Evolutionary conservation across 2,329 filamentous ascomycete species (phyloP).

Genomic region (Xylariaceae sp.): DNA sequence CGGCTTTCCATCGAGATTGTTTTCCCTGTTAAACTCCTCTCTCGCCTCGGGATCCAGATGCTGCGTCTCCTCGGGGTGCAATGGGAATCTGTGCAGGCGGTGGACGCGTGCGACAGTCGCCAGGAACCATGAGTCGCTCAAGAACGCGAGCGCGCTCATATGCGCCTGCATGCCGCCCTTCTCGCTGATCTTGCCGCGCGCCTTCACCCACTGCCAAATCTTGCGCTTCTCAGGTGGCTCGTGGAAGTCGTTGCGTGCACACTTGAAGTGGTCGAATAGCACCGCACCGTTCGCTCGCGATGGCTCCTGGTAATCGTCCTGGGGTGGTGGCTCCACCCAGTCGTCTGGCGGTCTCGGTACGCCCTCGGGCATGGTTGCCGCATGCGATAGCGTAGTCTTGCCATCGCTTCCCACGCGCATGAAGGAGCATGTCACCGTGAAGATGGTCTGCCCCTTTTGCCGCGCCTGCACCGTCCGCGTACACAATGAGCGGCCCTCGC

Average conservation of each 20-base stretch:
- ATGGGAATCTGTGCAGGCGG: conserved; percentile 68
- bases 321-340: conserved; percentile 45
- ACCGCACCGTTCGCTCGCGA: too few species aligned
- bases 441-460: conserved; percentile 83
- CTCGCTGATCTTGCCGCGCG: conserved; percentile 66
- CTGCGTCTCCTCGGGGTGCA: conserved; percentile 49
- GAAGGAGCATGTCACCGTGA: conserved; percentile 92
- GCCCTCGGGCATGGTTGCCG: conserved; percentile 50
- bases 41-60: conserved; percentile 40
- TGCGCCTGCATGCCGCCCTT: conserved; percentile 74
- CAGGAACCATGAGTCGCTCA: conserved; percentile 90
- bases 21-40: conserved; percentile 35
- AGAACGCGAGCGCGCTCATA: conserved; percentile 82
- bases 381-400: conserved; percentile 56
- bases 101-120: conserved; percentile 80
- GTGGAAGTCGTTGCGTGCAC: conserved; percentile 29
- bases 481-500: conserved; percentile 82
- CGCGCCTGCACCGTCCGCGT: conserved; percentile 94
- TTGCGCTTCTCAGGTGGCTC: conserved; percentile 56
- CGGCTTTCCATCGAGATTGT: conserved; percentile 40
- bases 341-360: conserved; percentile 37
- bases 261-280: conserved; percentile 39
- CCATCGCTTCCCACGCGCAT: conserved; percentile 59
- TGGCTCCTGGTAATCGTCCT: conserved; percentile 30
- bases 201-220: conserved; percentile 68